Percentiles rank a stretch among this genome's conserved stretches.
Conservation (phyloP, 2,329 filamentous ascomycete species). For the Colletotrichum sp. region DNA sequence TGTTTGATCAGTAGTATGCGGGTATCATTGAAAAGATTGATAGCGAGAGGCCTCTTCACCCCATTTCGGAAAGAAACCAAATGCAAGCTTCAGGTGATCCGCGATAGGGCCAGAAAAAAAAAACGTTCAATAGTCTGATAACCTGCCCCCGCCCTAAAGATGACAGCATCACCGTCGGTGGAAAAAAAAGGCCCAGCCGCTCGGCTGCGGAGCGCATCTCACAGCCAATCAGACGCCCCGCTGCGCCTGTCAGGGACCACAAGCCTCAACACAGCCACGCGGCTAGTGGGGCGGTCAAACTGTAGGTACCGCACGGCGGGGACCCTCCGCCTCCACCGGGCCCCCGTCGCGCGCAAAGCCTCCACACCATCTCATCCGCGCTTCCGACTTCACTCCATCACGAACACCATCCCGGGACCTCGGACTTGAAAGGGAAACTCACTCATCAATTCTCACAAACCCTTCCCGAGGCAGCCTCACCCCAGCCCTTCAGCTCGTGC, state of each 20-base stretch:
- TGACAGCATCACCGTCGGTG: not conserved
- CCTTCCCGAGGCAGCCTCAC: not conserved
- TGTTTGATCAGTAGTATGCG: rapidly evolving
- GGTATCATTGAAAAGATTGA: not conserved
- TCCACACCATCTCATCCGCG: not conserved
- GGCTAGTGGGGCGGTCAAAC: not conserved
- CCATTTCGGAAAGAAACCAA: not conserved
- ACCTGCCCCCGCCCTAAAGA: not conserved
- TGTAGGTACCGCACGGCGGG: not conserved
- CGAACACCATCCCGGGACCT: not conserved
- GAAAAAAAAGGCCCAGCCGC: not conserved
- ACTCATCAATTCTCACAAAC: not conserved
- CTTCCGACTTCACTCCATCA: slow-evolving; percentile 17
- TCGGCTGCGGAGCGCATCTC: not conserved
- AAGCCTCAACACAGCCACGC: slow-evolving; percentile 5
- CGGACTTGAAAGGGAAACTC: not conserved
- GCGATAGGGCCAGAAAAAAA: not conserved
- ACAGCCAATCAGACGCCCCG: not conserved
- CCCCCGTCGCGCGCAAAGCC: not conserved
- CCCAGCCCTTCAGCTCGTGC: not conserved
- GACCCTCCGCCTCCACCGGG: not conserved
- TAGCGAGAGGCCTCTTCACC: not conserved
- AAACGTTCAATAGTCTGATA: not conserved
- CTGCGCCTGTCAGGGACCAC: not conserved
- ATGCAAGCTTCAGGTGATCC: not conserved